These are phyloP conservation scores for Carallia brachiata DNA, from an alignment of 345 rosid species.

Conservation along the genomic window DNA sequence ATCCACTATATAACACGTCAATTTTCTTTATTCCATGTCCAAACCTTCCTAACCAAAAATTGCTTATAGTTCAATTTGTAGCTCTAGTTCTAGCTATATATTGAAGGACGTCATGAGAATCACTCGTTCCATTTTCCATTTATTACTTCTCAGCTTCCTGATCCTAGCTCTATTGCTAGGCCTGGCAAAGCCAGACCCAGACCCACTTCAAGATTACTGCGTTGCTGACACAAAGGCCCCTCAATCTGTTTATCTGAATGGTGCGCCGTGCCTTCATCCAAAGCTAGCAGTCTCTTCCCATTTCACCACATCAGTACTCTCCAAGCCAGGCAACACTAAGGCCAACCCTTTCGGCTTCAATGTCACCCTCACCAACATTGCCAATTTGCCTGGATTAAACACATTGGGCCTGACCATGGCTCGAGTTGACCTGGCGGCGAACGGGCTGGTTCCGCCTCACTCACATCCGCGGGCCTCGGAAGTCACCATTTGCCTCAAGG, in stretches of 20 bases:
- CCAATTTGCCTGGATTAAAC: constrained; percentile 65
- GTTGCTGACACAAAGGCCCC: constrained; percentile 43
- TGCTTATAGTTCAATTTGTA: too few species aligned
- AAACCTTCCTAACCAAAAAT: not conserved
- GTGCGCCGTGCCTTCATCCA: constrained; percentile 59
- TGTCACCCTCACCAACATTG: constrained; percentile 47
- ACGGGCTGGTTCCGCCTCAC: constrained; percentile 57
- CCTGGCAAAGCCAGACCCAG: constrained; percentile 50
- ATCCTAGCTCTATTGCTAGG: constrained; percentile 34
- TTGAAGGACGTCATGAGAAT: constrained; percentile 15
- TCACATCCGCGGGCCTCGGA: constrained; percentile 78
- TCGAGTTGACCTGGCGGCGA: constrained; percentile 41
- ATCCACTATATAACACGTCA: constrained; percentile 28
- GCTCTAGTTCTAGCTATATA: not conserved
- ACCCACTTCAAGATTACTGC: constrained; percentile 77
- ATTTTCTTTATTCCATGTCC: not conserved
- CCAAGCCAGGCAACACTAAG: constrained; percentile 42
- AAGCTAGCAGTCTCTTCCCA: constrained; percentile 28
- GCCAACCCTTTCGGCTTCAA: constrained; percentile 50
- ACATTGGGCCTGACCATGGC: constrained; percentile 76
- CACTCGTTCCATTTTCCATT: constrained; percentile 10
- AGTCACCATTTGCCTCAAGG: constrained; percentile 57
- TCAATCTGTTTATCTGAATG: constrained; percentile 39
- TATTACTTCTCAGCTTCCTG: constrained; percentile 4
- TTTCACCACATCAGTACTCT: constrained; percentile 59